Base-by-base conservation (phyloP, 1,284 basidiomycete genomes). In the Trichosporon ovoides region DNA sequence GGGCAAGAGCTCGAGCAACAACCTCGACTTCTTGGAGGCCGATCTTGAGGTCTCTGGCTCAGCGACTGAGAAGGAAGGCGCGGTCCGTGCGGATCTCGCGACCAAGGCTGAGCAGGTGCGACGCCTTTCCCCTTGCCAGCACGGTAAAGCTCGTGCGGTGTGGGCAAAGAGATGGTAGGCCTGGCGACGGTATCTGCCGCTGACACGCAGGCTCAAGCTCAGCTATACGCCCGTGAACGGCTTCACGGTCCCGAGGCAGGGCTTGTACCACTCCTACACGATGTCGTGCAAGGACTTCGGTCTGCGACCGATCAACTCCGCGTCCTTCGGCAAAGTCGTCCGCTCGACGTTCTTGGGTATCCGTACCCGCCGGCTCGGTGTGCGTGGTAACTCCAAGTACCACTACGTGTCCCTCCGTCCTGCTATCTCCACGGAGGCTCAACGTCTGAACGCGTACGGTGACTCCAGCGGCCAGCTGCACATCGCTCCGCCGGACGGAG, bases 261-360 rank as follows among this genome's bases (percentile, higher is more conserved):
- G 90, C 7, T 83, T 95, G 55, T 95, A 94, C 78, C 89, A 91
- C 72, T 92, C 90, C 38, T 95, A 94, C 79, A 84, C 88, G 61
- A 82, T 89, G 61, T 86, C 91, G 57, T 94, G 91, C 77, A 62
- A 68, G n/a, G 71, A 73, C 35, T 71, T 71, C 59, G 71, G 69
- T 12, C 48, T 73, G 28, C 62, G 67, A 60, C 89, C 92, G 70
- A 91, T 94, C 80, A 95, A 93, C 80, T 91, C 91, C 40, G 91
- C 92, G 61, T 92, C 91, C 5, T 83, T 95, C 68, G 91, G 91
- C 63, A 95, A 96, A 78, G 91, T 91, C 52, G 92, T 96, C 69
- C 83, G 91, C 62, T 84, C 89, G 57, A 91, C 89, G 76, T 96
- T 91, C 79, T 89, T 90, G 48, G 88, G 87, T 65, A 92, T 96